These are phyloP conservation scores for Golubevia sp. DNA, from an alignment of 1,284 basidiomycete species.

Conservation along the genomic window DNA sequence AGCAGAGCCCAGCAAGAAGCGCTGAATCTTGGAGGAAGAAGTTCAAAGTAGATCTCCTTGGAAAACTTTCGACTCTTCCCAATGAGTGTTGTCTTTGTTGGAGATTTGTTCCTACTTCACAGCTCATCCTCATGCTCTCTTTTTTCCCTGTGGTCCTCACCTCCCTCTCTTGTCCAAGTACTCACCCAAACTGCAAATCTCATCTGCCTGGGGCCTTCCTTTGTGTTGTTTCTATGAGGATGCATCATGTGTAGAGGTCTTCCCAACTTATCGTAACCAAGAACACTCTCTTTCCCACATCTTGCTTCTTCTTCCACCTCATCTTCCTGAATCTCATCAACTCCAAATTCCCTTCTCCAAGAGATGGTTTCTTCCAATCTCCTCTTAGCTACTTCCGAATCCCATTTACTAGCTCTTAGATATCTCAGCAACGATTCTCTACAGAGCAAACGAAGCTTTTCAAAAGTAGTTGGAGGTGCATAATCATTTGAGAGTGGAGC, in stretches of 20 bases:
- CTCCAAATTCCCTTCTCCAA: slow-evolving; percentile 51
- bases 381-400: slow-evolving; percentile 40
- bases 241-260: slow-evolving; percentile 57
- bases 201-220: slow-evolving; percentile 39
- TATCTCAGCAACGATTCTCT: slow-evolving; percentile 47
- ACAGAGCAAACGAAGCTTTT: slow-evolving; percentile 36
- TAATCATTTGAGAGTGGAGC: slow-evolving; percentile 8
- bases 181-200: slow-evolving; percentile 42
- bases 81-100: too few species aligned
- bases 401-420: slow-evolving; percentile 50
- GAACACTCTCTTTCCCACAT: slow-evolving; percentile 49
- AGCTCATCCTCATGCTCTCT: too few species aligned
- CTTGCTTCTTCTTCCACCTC: slow-evolving; percentile 44
- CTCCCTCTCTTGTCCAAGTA: too few species aligned
- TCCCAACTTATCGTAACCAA: slow-evolving; percentile 46
- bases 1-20: too few species aligned
- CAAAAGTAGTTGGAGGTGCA: slow-evolving; percentile 34
- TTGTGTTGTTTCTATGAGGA: slow-evolving; percentile 41
- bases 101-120: too few species aligned
- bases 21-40: too few species aligned
- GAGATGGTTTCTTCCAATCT: slow-evolving; percentile 44
- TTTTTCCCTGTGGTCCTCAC: too few species aligned
- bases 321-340: slow-evolving; percentile 32
- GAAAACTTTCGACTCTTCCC: too few species aligned
- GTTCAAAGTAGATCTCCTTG: too few species aligned